These are phyloP conservation scores for Plicaturopsis crispa DNA, from an alignment of 768 basidiomycete species.

Conservation along the genomic window DNA sequence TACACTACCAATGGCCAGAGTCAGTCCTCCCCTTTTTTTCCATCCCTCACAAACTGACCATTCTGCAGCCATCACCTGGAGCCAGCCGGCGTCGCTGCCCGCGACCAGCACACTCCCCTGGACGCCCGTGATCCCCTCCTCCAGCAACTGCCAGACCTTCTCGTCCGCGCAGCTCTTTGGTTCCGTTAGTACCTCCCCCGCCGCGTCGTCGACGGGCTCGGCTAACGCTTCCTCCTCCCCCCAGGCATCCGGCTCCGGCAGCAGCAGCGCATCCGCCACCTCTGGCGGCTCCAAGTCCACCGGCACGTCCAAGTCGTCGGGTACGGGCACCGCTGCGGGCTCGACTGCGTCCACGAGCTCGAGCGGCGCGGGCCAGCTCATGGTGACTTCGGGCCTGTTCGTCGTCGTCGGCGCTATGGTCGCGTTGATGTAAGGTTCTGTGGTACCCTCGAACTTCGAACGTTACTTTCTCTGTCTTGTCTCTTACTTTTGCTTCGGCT, in stretches of 20 bases:
- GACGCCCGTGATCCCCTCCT: slow-evolving; percentile 27
- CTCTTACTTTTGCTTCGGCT: no score
- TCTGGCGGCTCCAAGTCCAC: not conserved
- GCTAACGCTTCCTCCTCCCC: not conserved
- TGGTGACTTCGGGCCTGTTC: not conserved
- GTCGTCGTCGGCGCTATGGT: not conserved
- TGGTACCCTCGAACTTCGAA: no score
- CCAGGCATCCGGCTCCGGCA: not conserved
- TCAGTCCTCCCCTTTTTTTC: not conserved
- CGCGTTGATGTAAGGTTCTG: not conserved
- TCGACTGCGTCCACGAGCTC: not conserved
- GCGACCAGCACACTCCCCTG: slow-evolving; percentile 39
- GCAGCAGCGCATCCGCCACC: no score
- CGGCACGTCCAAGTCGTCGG: not conserved
- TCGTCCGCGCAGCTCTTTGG: slow-evolving; percentile 28
- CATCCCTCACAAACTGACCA: not conserved
- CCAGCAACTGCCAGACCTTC: slow-evolving; percentile 35
- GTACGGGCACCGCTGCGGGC: not conserved
- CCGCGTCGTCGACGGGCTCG: not conserved
- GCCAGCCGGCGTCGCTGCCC: slow-evolving; percentile 41
- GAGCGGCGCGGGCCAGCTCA: not conserved
- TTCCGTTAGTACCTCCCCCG: slow-evolving; percentile 7
- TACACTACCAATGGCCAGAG: slow-evolving; percentile 27
- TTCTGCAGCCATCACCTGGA: slow-evolving; percentile 28
- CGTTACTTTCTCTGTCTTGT: no score